Evolutionary conservation across 179 eudicot genomes (phyloP), one percentile per base, ranked within the genome.

Genomic region (Actinidia arguta): DNA sequence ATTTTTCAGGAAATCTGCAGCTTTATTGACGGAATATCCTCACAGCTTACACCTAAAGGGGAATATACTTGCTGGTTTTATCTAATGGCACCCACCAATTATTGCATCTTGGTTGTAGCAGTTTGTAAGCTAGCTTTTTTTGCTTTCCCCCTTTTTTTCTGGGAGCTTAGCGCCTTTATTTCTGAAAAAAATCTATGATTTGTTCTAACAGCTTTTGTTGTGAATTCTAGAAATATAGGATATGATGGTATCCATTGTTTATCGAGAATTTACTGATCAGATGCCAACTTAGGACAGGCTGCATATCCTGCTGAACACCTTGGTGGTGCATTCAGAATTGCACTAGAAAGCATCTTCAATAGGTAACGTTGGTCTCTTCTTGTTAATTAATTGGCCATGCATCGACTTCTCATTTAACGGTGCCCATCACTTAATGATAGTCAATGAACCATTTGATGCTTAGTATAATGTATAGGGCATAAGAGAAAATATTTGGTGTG

Each of bases 321-420:
- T 82, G 96, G 96, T 79, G 95, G 96, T 80, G 96, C 96, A 78
- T 93, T 93, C 84, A 89, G 98, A 88, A 90, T 93, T 78, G 93
- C 96, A 24, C 73, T 94, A 73, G 92, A 94, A 83, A 86, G 92
- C 75, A 88, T 94, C 80, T 94, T 88, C 89, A 93, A 93, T 89
- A 90, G 90, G 98, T 93, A 83, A 27, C 39, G 69, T 71, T 81
- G 58, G 61, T n/a, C 36, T 78, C 51, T 44, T 78, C 27, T 78
- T 31, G 36, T 31, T 22, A 24, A 14, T 17, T 71, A 3, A 46
- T 71, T 48, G 16, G 22, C 48, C 47, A n/a, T 72, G 55, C 56
- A 20, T 22, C 55, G 42, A 13, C 44, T 73, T 73, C 24, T 2
- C 39, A 72, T 72, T 48, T 24, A 73, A 20, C 6, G n/a, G 44